These are phyloP conservation scores for Pythium rishiriense DNA, from an alignment of 352 stramenopile genomes.

Conservation along the genomic window DNA sequence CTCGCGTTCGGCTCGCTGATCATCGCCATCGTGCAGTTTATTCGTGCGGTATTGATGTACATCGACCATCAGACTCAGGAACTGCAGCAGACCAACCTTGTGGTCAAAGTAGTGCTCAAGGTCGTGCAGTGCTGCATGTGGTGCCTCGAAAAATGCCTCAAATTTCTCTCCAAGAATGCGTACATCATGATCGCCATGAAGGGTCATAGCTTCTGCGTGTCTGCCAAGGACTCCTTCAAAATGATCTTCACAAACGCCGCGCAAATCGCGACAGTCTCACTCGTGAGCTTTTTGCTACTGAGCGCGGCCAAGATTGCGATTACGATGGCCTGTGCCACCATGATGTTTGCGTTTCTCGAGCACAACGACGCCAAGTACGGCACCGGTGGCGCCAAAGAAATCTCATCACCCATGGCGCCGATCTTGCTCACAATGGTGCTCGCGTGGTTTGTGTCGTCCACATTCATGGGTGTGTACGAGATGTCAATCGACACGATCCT, in stretches of 20 bases:
- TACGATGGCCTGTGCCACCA: conserved; percentile 40
- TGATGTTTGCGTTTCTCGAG: conserved; percentile 54
- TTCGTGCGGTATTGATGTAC: conserved; percentile 93
- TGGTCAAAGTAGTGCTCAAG: conserved; percentile 85
- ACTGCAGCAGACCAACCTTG: conserved; percentile 66
- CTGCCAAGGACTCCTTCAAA: conserved; percentile 92
- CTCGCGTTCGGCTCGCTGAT: conserved; percentile 96
- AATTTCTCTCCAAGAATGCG: conserved; percentile 97
- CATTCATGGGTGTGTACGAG: conserved; percentile 95
- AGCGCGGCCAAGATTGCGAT: conserved; percentile 93
- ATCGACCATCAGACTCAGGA: conserved; percentile 92
- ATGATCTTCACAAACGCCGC: conserved; percentile 95
- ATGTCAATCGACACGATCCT: conserved; percentile 95
- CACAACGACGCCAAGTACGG: conserved; percentile 48
- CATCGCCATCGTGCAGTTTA: conserved; percentile 96
- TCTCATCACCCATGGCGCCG: conserved; percentile 89
- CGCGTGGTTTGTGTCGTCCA: conserved; percentile 89
- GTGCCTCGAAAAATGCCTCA: conserved; percentile 96
- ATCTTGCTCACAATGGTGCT: conserved; percentile 79
- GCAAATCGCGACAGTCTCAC: conserved; percentile 85
- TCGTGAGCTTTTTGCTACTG: conserved; percentile 93
- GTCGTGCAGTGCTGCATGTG: conserved; percentile 91
- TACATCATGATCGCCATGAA: conserved; percentile 91
- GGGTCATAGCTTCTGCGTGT: conserved; percentile 80
- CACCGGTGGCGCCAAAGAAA: conserved; percentile 49